Evolutionary conservation across 2,329 filamentous ascomycete species (phyloP), one percentile per base, ranked within the genome.

Genomic region (Cordyceps pruinosa): DNA sequence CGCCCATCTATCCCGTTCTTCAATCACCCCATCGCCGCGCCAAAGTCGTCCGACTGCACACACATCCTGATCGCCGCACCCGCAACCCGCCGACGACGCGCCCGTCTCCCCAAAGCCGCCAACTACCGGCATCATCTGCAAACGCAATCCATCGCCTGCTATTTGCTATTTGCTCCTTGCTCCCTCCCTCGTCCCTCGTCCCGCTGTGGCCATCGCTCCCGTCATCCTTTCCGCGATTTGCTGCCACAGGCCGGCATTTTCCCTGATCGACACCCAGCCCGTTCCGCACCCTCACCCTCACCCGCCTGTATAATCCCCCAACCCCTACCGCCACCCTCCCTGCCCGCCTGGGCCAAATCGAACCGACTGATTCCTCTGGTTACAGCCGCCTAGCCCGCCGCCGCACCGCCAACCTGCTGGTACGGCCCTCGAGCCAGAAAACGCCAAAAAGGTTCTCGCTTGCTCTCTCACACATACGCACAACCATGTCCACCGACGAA

Each of bases 401-500:
- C 52, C 32, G 44, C 34, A 30, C 52, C 42, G 35, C 32, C 52
- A 48, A 41, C 34, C 21, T n/a, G n/a, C n/a, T n/a, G n/a, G n/a
- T 10, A 32, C 45, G 39, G 45, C 44, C 21, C 9, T 26, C 19
- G 42, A 42, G n/a, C 53, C 48, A 44, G n/a, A n/a, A n/a, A n/a
- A n/a, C n/a, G n/a, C n/a, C n/a, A n/a, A n/a, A 50, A 53, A 19
- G 19, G 39, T n/a, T 21, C 21, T 26, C 26, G 48, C 35, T 41
- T 34, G 39, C 39, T 45, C 32, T 34, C 21, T n/a, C 39, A 26
- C 30, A 35, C 23, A 50, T 54, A 41, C 23, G n/a, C 42, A 8
- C 47, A 28, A 64, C 63, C 62, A 74, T 75, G 73, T 67, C 71
- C 58, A 70, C 73, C 66, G 69, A 73, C 63, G 73, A 73, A 63